Base-by-base conservation (phyloP, 371 early-diverging fungal genomes). In the Dinochytrium kinnereticum region DNA sequence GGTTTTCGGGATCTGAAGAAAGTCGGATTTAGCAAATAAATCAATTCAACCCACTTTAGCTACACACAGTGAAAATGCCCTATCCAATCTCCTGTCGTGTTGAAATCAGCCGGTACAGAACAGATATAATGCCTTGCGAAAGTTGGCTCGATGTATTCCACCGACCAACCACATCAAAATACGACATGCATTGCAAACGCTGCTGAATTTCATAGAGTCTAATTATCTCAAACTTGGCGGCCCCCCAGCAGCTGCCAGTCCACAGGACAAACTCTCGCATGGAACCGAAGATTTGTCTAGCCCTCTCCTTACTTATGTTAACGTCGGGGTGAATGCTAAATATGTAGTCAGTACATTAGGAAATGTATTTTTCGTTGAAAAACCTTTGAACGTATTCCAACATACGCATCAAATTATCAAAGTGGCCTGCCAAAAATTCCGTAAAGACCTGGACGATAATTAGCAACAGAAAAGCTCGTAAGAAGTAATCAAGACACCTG, bases 341-440 rank as follows among this genome's bases (percentile, higher is more conserved):
- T n/a, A n/a, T n/a, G n/a, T n/a, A n/a, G n/a, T n/a, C n/a, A n/a
- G 21, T 59, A 59, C 15, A 61, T 15, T 17, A 15, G 69, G 44
- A 1, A 31, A 15, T 34, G 1, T 53, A 34, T 44, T 31, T 28
- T 17, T n/a, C 31, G 24, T 53, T 10, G 33, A 30, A 30, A n/a
- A 59, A 78, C 75, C 66, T 78, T 51, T 74, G 74, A 10, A 78
- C 31, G 28, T 70, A 65, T 30, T 78, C 78, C 10, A 78, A 49
- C 30, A 74, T 39, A 17, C 70, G 44, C 39, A 78, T 67, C 3
- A 78, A 34, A n/a, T 68, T 71, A 36, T 78, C 78, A 40, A 40
- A 78, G 1, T 78, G 74, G 13, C 78, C 78, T 17, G 69, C 70
- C 68, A 78, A 34, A 50, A 78, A 78, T 69, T 78, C 78, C n/a